Evolutionary conservation across 31 red algal species (phyloP).

Genomic region (Porphyra umbilicalis): DNA sequence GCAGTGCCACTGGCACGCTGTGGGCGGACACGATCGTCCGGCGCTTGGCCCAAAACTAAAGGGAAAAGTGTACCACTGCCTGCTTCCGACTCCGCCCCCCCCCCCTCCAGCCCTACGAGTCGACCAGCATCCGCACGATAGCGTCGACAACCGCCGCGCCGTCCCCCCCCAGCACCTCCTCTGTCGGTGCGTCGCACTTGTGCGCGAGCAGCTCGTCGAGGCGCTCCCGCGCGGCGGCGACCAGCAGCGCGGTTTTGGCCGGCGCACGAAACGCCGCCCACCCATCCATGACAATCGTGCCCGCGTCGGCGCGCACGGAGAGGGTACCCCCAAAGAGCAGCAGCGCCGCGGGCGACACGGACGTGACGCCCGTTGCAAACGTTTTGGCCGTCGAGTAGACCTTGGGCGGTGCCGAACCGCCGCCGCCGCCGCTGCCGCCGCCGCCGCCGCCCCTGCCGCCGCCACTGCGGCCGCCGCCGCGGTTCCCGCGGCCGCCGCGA

Average conservation of each 20-base stretch:
- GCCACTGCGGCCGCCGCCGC: not conserved
- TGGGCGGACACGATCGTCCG: no score
- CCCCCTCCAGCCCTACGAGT: not conserved
- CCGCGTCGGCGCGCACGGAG: constrained; percentile 43
- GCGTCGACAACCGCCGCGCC: constrained; percentile 36
- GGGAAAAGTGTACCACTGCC: no score
- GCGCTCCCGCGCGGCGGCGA: constrained; percentile 45
- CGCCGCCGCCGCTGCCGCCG: not conserved
- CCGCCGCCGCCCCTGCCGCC: not conserved
- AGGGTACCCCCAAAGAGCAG: constrained; percentile 86
- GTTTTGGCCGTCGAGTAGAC: not conserved
- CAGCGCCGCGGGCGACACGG: constrained; percentile 68
- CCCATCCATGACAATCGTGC: constrained; percentile 62
- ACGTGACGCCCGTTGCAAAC: not conserved
- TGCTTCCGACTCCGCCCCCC: no score
- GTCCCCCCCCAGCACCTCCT: constrained; percentile 13
- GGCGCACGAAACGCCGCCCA: constrained; percentile 73
- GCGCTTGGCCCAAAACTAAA: no score
- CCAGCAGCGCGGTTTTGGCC: constrained; percentile 59
- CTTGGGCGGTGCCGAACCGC: not conserved
- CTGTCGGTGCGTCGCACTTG: constrained; percentile 47
- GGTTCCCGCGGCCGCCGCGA: not conserved
- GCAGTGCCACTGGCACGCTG: no score
- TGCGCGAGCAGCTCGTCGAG: constrained; percentile 43
- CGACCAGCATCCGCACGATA: constrained; percentile 45